A percentile compares a stretch with the other conserved stretches of the same genome.
Conservation (phyloP, 2,329 filamentous ascomycete species). For the Colletotrichum sp. region DNA sequence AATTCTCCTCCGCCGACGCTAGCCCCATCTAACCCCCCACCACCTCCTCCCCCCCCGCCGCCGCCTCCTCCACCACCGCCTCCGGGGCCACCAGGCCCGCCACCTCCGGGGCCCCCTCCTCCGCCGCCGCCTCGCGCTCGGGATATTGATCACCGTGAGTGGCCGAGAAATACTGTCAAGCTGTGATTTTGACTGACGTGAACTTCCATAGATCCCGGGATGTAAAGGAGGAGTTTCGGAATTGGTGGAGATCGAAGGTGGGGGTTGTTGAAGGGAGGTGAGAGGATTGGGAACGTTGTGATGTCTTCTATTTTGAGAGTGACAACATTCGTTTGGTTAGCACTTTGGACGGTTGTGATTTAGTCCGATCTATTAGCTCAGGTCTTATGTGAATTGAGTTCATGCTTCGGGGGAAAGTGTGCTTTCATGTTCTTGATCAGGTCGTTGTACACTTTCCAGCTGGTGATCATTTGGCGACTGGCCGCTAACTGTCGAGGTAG, state of each 20-base stretch:
- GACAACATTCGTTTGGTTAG: neutral
- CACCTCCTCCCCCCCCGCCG: neutral
- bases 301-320: neutral
- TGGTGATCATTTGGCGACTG: neutral
- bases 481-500: neutral
- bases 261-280: neutral
- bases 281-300: neutral
- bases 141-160: neutral
- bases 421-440: too few species aligned
- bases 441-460: too few species aligned
- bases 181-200: neutral
- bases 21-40: neutral
- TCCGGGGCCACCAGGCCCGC: neutral
- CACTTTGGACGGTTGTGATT: neutral
- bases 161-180: neutral
- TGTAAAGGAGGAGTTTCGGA: neutral
- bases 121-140: neutral
- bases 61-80: neutral
- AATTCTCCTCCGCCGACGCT: too few species aligned
- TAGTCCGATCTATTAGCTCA: neutral
- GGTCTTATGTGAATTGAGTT: neutral
- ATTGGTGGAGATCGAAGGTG: neutral
- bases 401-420: too few species aligned
- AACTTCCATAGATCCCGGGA: neutral
- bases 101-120: neutral